A percentile compares a stretch with the other conserved stretches of the same genome.
Evolutionary conservation across 352 stramenopile genomes (phyloP).

Genomic region (Phytophthora sp.): DNA sequence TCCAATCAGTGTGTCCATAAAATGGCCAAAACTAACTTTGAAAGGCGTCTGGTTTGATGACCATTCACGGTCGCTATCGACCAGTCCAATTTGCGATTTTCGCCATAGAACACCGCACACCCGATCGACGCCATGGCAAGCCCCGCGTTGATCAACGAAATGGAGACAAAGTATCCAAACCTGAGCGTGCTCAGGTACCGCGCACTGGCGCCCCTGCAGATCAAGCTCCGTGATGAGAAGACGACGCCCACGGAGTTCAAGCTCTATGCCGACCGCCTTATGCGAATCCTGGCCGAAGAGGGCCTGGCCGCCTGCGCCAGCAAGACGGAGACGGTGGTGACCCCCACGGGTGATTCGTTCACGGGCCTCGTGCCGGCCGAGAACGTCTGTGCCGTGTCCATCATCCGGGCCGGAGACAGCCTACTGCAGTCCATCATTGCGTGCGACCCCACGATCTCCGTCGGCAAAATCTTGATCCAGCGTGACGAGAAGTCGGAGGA

Average conservation of each 20-base stretch:
- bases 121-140: slow-evolving; percentile 48
- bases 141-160: slow-evolving; percentile 43
- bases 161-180: slow-evolving; percentile 70
- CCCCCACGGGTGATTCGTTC: slow-evolving; percentile 72
- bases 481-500: slow-evolving; percentile 90
- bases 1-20: slow-evolving; percentile 16
- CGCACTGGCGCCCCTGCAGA: slow-evolving; percentile 65
- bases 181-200: slow-evolving; percentile 71
- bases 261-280: slow-evolving; percentile 80
- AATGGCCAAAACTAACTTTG: slow-evolving; percentile 2
- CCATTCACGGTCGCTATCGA: slow-evolving; percentile 14
- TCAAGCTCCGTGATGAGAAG: slow-evolving; percentile 75
- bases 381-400: slow-evolving; percentile 92
- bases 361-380: slow-evolving; percentile 57
- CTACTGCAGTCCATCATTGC: slow-evolving; percentile 91
- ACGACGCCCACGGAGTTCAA: slow-evolving; percentile 80
- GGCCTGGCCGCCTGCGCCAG: slow-evolving; percentile 69
- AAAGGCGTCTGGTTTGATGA: no score
- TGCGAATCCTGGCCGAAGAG: slow-evolving; percentile 79
- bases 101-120: background rate
- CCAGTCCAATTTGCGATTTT: slow-evolving; percentile 25
- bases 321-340: slow-evolving; percentile 61
- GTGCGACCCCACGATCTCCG: slow-evolving; percentile 83
- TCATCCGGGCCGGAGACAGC: slow-evolving; percentile 92
- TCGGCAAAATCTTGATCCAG: slow-evolving; percentile 98